Evolutionary conservation across 208 protist species (phyloP), one percentile per base, ranked within the genome.

Genomic region (Trypanosoma avium): DNA sequence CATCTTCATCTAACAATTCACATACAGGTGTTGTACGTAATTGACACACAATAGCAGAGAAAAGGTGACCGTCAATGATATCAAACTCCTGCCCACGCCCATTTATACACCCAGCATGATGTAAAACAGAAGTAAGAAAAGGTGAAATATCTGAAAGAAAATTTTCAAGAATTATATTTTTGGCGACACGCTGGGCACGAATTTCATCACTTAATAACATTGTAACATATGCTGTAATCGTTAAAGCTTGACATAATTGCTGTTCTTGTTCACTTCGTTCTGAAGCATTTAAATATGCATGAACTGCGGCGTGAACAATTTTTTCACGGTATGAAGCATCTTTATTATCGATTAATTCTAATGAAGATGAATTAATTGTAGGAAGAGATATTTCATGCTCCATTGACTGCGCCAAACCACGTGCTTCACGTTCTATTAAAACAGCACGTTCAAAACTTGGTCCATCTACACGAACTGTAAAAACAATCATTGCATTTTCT

Each of bases 401-500:
- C 30, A 86, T 65, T 21, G 62, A 76, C 57, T 82, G 49, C 8
- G 82, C 88, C 26, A 91, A 67, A 49, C 60, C 61, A 26, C 56
- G 70, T 19, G 77, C 74, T 24, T 66, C 72, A 21, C 57, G 48
- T 46, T 81, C 73, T 27, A 95, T 65, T 61, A 72, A 60, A n/a
- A 89, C 61, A 45, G 83, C 76, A 26, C 81, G 76, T 2, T 83
- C 78, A 49, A 92, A 91, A 47, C 75, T 67, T 33, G 56, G 19
- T 55, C 85, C 88, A 66, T 84, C 72, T 10, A 84, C 81, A 13
- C 73, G 77, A 17, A 94, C 80, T 15, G 84, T 82, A 64, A 96
- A 96, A 24, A 88, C 85, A 24, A 94, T 65, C 42, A 94, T 70
- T 19, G 82, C 83, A 61, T 93, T 93, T 60, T 96, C 90, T 48